Evolutionary conservation across 2,329 filamentous ascomycete genomes (phyloP).

Genomic region (Alternaria ethzedia): DNA sequence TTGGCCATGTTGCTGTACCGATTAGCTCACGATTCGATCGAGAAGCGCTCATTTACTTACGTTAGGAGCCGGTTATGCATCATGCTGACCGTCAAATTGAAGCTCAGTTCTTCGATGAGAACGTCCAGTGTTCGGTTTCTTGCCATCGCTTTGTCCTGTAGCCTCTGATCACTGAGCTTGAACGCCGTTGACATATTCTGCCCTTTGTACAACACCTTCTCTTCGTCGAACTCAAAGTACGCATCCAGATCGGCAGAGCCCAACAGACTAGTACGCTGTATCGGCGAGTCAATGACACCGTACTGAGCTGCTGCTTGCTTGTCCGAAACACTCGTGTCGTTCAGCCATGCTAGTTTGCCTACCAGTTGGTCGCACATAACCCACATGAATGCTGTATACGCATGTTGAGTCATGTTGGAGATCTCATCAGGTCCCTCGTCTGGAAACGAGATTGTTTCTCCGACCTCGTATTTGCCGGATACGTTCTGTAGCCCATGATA

Average conservation of each 20-base stretch:
- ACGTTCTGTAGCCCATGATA: neutral
- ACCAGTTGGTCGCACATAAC: slow-evolving; percentile 21
- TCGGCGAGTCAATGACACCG: neutral
- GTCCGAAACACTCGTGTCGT: neutral
- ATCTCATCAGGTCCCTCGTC: neutral
- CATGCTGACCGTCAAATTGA: neutral
- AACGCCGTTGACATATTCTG: neutral
- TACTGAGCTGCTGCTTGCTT: neutral
- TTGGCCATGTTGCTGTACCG: neutral
- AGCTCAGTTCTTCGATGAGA: neutral
- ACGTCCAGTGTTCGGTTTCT: neutral
- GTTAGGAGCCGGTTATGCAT: neutral
- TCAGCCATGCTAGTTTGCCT: slow-evolving; percentile 21
- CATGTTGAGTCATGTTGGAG: slow-evolving; percentile 22
- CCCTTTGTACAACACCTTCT: neutral
- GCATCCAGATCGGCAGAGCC: neutral
- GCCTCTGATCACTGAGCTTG: neutral
- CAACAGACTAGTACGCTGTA: neutral
- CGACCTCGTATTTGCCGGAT: neutral
- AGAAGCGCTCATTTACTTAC: neutral
- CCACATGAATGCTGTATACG: slow-evolving; percentile 28
- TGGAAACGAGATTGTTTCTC: neutral
- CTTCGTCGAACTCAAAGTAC: neutral
- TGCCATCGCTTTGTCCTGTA: neutral
- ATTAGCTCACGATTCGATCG: neutral